Evolutionary conservation across 352 stramenopile genomes (phyloP), one percentile per base, ranked within the genome.

Genomic region (Globisporangium abappressorium): DNA sequence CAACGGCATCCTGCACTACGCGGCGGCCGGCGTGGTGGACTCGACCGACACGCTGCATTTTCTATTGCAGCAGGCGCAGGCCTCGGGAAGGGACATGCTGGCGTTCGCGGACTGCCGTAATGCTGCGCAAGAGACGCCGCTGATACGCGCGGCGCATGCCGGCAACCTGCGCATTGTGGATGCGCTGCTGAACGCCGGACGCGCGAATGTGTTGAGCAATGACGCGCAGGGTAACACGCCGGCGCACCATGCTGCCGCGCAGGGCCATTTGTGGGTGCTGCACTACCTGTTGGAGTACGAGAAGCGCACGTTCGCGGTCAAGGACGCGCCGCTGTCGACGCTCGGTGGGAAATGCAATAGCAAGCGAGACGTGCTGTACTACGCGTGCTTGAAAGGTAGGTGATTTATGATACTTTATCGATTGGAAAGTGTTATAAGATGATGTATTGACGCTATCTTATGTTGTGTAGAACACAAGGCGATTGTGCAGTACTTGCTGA

Each of bases 1-100:
- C 34, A 95, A 93, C 72, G 66, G 69, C 0, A 66, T 92, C 34
- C 58, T 91, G 49, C 87, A 95, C 63, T 85, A 90, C 67, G 80
- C 82, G 28, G 85, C 85, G 14, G 78, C 76, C 6, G 75, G 73
- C 28, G 66, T 62, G 15, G 72, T 76, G 14, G 81, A 89, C 69
- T 70, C 75, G 57, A 70, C 79, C 47, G 83, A 89, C 69, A 93
- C 87, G 53, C 73, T 93, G 66, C 85, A 93, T 67, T 95, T 95
- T 58, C 70, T 95, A 20, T 75, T 93, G 60, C 87, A 95, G 75
- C 85, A 95, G 60, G 78, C 85, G 64, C 70, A 81, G 9, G 77
- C 72, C 0, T 74, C 61, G 0, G 58, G 63, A 2, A 73, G 77
- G 3, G 38, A 43, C 1, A 26, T 80, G 43, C 57, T 75, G 11